Conservation (phyloP, 345 rosid genomes). For the Trapa incisa region DNA sequence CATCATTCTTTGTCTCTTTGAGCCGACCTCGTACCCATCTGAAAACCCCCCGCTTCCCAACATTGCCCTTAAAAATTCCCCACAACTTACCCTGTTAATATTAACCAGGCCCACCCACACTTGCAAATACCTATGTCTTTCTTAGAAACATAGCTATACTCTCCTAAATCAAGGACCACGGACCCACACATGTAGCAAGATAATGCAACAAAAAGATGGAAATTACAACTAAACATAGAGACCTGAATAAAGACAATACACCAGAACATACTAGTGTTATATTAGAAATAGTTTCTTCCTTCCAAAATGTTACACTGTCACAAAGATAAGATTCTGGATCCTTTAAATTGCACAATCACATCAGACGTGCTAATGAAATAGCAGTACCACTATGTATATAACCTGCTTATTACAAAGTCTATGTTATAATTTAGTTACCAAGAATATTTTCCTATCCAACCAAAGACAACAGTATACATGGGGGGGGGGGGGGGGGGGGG, state of each 20-base stretch:
- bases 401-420: neutral
- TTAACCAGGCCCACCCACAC: slow-evolving; percentile 67
- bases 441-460: neutral
- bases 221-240: neutral
- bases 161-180: slow-evolving; percentile 9
- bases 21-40: slow-evolving; percentile 96
- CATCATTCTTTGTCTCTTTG: slow-evolving; percentile 99
- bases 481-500: too few relatives aligned
- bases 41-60: slow-evolving; percentile 97
- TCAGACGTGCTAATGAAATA: neutral
- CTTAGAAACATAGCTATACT: slow-evolving; percentile 13
- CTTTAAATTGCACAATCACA: neutral
- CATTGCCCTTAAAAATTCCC: slow-evolving; percentile 77
- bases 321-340: too few relatives aligned
- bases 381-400: neutral
- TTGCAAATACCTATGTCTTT: slow-evolving; percentile 24
- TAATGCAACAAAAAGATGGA: neutral
- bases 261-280: neutral
- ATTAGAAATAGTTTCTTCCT: neutral
- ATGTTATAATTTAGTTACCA: neutral
- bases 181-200: neutral
- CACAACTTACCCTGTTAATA: slow-evolving; percentile 96
- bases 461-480: neutral
- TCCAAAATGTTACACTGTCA: neutral
- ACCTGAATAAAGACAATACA: neutral